phyloP scores from a whole-genome alignment of 2,329 filamentous ascomycete species.

The Alternaria sp. region DNA sequence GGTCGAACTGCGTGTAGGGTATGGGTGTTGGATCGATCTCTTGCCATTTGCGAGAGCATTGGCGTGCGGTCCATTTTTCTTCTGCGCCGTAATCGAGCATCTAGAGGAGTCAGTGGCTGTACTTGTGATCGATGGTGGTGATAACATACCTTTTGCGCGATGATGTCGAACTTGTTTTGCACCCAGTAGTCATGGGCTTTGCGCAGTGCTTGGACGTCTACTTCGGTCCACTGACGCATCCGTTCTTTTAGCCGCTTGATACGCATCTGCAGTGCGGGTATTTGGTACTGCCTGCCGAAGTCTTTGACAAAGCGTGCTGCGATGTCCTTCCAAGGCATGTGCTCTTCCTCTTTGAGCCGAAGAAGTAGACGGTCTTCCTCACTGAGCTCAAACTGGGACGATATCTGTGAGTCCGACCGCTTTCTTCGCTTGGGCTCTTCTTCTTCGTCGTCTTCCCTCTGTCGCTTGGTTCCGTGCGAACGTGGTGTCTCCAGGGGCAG shows the following conservation, averaged over 20 bases:
- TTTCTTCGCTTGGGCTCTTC: constrained; percentile 49
- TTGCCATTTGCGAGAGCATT: constrained; percentile 60
- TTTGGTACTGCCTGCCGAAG: constrained; percentile 56
- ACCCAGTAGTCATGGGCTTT: constrained; percentile 61
- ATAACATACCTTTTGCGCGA: constrained; percentile 54
- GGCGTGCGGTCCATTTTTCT: constrained; percentile 59
- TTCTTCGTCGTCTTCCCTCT: constrained; percentile 47
- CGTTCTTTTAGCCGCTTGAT: constrained; percentile 59
- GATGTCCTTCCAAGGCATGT: constrained; percentile 62
- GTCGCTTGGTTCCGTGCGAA: constrained; percentile 45
- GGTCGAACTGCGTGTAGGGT: constrained; percentile 44
- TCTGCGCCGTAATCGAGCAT: constrained; percentile 59
- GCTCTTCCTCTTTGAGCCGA: constrained; percentile 59
- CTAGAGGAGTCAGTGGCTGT: constrained; percentile 39
- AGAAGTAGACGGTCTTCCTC: constrained; percentile 60
- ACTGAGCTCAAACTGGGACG: constrained; percentile 50
- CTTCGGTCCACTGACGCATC: constrained; percentile 59
- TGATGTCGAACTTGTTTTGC: constrained; percentile 61
- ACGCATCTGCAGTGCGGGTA: constrained; percentile 62
- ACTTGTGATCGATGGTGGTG: neutral
- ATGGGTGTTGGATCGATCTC: constrained; percentile 50
- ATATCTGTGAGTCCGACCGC: constrained; percentile 46
- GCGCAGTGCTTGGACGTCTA: constrained; percentile 56
- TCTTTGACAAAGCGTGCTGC: constrained; percentile 57
- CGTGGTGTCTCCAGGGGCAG: constrained; percentile 45